Evolutionary conservation across 1,139 yeast species (phyloP), one percentile per base, ranked within the genome.

Genomic region (Debaryomyces nepalensis): DNA sequence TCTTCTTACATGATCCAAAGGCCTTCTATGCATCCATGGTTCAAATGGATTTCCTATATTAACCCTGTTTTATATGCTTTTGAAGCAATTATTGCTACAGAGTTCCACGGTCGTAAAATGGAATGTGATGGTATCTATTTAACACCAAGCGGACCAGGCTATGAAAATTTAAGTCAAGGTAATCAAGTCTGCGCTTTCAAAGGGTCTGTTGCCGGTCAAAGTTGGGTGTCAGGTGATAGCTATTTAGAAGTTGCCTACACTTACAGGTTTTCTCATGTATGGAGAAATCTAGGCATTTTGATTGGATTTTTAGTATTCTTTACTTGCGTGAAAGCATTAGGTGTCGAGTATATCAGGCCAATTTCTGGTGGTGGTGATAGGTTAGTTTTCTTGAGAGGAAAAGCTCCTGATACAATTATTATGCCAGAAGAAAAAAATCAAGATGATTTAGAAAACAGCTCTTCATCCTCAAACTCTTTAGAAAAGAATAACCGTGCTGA

Each of bases 221-320:
- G 53, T 15, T 62, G 56, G 52, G 82, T 81, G 12, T 52, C 54
- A 34, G 86, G 86, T 48, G 81, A 76, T 48, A 54, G 54, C 15
- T 81, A 80, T 53, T 53, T 80, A 27, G 53, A 65, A 15, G 65
- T 64, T 45, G 65, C 73, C 33, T 79, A 66, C 59, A 58, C 58
- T 33, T 77, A 73, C 55, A 55, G 59, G 2, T 66, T 63, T 41
- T 53, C 55, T 16, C 86, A 83, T 51, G 77, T 77, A 37, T 83
- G 89, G 88, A 75, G 87, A 62, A 79, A 82, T 56, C 69, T 84
- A 63, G 88, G 87, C 55, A 71, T 82, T 41, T 62, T 77, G 41
- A 57, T 81, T 49, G 84, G 75, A 24, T 81, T 80, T 70, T 72
- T 79, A 47, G 60, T 73, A 30, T 77, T 75, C 50, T 80, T 80